A percentile compares a stretch with the other conserved stretches of the same genome.
Conservation (phyloP, 768 basidiomycete genomes). For the Xerocomellus intermedius region DNA sequence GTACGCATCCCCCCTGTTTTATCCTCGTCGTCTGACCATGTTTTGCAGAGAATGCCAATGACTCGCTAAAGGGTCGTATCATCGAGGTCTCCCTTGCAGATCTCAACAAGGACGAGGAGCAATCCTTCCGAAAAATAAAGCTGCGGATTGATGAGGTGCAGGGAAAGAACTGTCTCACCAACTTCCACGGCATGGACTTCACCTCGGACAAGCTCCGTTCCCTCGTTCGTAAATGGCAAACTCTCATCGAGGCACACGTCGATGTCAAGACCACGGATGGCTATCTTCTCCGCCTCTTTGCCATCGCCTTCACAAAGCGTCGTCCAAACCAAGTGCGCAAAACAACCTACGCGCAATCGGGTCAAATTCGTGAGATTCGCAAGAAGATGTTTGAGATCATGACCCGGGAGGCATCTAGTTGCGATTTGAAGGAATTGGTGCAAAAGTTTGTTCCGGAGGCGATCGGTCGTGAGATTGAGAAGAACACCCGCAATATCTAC, state of each 20-base stretch:
- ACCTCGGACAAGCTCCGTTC: slow-evolving; percentile 99
- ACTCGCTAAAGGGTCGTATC: slow-evolving; percentile 96
- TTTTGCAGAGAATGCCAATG: slow-evolving; percentile 89
- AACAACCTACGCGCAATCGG: slow-evolving; percentile 96
- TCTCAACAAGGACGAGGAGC: slow-evolving; percentile 99
- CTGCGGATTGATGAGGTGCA: slow-evolving; percentile 94
- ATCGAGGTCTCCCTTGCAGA: slow-evolving; percentile 95
- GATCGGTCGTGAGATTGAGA: slow-evolving; percentile 99
- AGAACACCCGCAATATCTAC: slow-evolving; percentile 94
- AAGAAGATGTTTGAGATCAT: slow-evolving; percentile 99
- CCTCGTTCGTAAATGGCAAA: slow-evolving; percentile 99
- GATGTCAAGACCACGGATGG: slow-evolving; percentile 99
- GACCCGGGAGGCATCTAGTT: slow-evolving; percentile 91
- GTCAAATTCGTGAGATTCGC: slow-evolving; percentile 95
- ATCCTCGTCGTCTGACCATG: slow-evolving; percentile 7
- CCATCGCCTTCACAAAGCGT: slow-evolving; percentile 98
- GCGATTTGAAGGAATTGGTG: slow-evolving; percentile 96
- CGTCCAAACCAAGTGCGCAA: slow-evolving; percentile 96
- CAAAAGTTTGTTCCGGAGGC: slow-evolving; percentile 99
- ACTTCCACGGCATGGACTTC: slow-evolving; percentile 99
- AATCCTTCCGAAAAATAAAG: slow-evolving; percentile 99
- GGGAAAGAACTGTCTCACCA: slow-evolving; percentile 99
- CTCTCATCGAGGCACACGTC: slow-evolving; percentile 97
- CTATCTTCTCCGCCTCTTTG: slow-evolving; percentile 97
- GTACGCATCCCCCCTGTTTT: slow-evolving; percentile 51